phyloP scores from a whole-genome alignment of 2,329 filamentous ascomycete species.

The Camillea tinctor region DNA sequence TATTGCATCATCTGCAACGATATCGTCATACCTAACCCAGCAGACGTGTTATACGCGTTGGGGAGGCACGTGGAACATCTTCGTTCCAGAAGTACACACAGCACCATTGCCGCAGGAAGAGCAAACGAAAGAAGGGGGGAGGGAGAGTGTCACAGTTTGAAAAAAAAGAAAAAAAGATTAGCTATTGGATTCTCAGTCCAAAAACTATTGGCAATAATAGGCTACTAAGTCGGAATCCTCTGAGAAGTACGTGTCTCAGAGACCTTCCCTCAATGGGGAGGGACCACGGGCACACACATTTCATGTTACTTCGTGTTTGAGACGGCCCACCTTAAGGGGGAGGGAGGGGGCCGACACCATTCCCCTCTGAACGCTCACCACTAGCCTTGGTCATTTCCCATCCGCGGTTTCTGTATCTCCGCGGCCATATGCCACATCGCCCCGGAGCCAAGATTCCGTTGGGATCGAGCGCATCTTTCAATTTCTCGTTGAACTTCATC shows the following conservation, averaged over 20 bases:
- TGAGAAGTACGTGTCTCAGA: not conserved
- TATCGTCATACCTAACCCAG: not conserved
- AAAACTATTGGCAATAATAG: too few species aligned
- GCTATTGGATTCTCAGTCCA: too few species aligned
- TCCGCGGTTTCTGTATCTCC: conserved; percentile 32
- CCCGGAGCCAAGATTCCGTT: conserved; percentile 35
- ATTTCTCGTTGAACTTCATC: conserved; percentile 39
- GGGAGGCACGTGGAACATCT: not conserved
- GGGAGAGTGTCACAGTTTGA: too few species aligned
- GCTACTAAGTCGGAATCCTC: not conserved
- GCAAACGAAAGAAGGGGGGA: not conserved
- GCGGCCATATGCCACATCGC: conserved; percentile 33
- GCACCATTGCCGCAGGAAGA: not conserved
- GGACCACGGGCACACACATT: not conserved
- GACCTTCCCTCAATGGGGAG: not conserved
- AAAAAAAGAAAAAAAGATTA: too few species aligned
- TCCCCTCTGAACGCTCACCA: conserved; percentile 31
- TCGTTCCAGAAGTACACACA: not conserved
- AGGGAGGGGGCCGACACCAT: conserved; percentile 23
- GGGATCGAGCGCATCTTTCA: conserved; percentile 44
- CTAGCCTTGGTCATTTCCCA: conserved; percentile 37
- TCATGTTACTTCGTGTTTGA: not conserved
- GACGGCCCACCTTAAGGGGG: not conserved
- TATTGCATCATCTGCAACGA: not conserved
- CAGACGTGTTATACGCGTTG: not conserved